Conservation (phyloP, 768 basidiomycete species). For the Amanita molliuscula region DNA sequence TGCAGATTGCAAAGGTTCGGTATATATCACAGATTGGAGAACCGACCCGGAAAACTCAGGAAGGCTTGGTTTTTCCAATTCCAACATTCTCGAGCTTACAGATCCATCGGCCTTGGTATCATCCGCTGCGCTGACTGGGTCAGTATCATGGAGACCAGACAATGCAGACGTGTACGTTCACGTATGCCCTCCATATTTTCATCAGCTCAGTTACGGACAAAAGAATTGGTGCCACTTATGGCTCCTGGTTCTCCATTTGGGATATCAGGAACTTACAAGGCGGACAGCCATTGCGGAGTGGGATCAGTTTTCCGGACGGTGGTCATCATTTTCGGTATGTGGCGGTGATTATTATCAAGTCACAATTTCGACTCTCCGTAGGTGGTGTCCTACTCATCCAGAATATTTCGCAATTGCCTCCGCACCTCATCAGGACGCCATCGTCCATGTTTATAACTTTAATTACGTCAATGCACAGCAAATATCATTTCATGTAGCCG, state of each 20-base stretch:
- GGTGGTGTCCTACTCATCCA: conserved; percentile 71
- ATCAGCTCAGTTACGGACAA: neutral
- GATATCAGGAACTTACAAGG: conserved; percentile 63
- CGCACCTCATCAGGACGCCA: conserved; percentile 48
- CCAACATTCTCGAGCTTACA: conserved; percentile 58
- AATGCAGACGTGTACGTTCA: conserved; percentile 56
- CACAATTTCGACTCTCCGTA: conserved; percentile 17
- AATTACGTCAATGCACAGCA: conserved; percentile 57
- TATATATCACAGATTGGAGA: conserved; percentile 80
- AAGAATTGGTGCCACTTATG: conserved; percentile 70
- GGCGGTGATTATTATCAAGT: neutral
- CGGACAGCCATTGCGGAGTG: conserved; percentile 59
- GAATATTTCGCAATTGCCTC: conserved; percentile 74
- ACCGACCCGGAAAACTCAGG: conserved; percentile 50
- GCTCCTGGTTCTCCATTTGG: conserved; percentile 68
- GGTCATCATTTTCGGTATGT: conserved; percentile 57
- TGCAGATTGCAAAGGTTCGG: conserved; percentile 61
- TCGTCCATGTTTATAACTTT: conserved; percentile 60
- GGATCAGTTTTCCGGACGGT: conserved; percentile 56
- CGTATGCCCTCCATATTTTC: neutral
- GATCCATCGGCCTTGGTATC: conserved; percentile 58
- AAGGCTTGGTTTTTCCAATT: conserved; percentile 48
- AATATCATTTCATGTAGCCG: conserved; percentile 43
- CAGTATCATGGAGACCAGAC: conserved; percentile 62
- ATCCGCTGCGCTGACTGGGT: conserved; percentile 39